phyloP scores from a whole-genome alignment of 805 yeast species.

The Dipodascopsis tothii region DNA sequence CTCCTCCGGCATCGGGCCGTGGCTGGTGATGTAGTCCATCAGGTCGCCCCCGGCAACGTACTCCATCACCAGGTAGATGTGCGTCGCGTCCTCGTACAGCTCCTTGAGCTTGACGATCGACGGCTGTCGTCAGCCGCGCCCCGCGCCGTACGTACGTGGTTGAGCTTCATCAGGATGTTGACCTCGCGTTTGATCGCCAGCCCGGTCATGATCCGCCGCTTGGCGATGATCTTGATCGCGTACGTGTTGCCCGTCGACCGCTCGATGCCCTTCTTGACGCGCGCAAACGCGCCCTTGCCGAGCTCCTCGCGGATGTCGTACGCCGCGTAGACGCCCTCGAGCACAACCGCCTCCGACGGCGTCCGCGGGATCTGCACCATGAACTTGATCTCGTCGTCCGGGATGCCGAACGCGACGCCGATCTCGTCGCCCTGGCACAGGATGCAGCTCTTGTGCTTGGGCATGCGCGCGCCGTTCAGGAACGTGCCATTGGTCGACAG shows the following conservation, averaged over 20 bases:
- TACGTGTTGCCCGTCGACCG: constrained; percentile 74
- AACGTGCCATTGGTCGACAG: constrained; percentile 91
- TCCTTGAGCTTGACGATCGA: constrained; percentile 77
- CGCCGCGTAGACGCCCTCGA: constrained; percentile 56
- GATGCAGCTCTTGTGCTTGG: constrained; percentile 70
- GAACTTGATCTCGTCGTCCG: constrained; percentile 52
- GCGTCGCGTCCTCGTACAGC: constrained; percentile 73
- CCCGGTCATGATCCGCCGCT: constrained; percentile 66
- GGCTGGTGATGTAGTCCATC: constrained; percentile 93
- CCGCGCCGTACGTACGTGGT: constrained; percentile 25
- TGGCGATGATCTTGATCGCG: constrained; percentile 85
- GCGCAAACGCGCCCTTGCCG: constrained; percentile 98
- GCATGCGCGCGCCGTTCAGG: constrained; percentile 65
- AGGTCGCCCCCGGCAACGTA: constrained; percentile 93
- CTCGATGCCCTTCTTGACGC: constrained; percentile 84
- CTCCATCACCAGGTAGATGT: constrained; percentile 88
- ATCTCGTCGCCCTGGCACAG: constrained; percentile 90
- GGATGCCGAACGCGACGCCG: constrained; percentile 79
- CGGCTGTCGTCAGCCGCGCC: constrained; percentile 32
- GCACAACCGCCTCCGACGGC: constrained; percentile 10
- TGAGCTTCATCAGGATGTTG: constrained; percentile 63
- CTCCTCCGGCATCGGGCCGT: constrained; percentile 80
- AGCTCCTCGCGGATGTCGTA: constrained; percentile 77
- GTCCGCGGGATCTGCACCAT: constrained; percentile 39
- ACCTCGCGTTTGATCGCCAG: constrained; percentile 83